phyloP scores from a whole-genome alignment of 2,329 filamentous ascomycete species.

The Hirsutella rhossiliensis region DNA sequence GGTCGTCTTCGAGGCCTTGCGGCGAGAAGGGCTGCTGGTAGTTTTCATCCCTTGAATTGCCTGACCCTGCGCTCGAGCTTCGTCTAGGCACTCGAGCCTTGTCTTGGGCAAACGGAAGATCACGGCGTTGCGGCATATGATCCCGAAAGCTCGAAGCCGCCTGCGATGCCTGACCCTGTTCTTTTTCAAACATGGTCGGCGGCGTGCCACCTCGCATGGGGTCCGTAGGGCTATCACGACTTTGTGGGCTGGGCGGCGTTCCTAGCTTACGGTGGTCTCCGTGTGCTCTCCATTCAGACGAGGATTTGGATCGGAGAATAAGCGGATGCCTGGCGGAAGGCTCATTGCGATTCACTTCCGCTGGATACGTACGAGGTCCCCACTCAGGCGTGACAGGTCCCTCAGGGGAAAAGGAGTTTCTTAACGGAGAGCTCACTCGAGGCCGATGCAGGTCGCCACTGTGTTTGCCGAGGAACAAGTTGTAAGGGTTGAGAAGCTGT shows the following conservation, averaged over 20 bases:
- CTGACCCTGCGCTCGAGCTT: not conserved
- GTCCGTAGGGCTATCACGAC: not conserved
- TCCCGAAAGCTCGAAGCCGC: constrained; percentile 10
- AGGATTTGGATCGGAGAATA: too few relatives aligned
- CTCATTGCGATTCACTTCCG: too few relatives aligned
- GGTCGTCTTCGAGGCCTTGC: not conserved
- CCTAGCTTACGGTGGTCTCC: too few relatives aligned
- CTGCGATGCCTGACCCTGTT: not conserved
- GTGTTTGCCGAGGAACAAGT: constrained; percentile 7
- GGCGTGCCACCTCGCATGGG: not conserved
- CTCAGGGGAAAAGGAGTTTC: constrained; percentile 7
- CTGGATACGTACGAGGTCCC: not conserved
- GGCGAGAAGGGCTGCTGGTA: not conserved
- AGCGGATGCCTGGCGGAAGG: too few relatives aligned
- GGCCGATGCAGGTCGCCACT: constrained; percentile 9
- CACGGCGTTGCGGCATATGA: constrained; percentile 17
- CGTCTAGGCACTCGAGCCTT: not conserved
- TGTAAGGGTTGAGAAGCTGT: constrained; percentile 12
- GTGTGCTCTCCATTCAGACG: too few relatives aligned
- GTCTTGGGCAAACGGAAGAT: constrained; percentile 11
- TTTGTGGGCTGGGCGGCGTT: too few relatives aligned
- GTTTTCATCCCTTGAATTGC: not conserved
- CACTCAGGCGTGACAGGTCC: not conserved
- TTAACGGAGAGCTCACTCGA: constrained; percentile 15
- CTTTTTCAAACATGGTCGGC: not conserved